Evolutionary conservation across 2,329 filamentous ascomycete species (phyloP).

Genomic region (Epichloe aotearoae): DNA sequence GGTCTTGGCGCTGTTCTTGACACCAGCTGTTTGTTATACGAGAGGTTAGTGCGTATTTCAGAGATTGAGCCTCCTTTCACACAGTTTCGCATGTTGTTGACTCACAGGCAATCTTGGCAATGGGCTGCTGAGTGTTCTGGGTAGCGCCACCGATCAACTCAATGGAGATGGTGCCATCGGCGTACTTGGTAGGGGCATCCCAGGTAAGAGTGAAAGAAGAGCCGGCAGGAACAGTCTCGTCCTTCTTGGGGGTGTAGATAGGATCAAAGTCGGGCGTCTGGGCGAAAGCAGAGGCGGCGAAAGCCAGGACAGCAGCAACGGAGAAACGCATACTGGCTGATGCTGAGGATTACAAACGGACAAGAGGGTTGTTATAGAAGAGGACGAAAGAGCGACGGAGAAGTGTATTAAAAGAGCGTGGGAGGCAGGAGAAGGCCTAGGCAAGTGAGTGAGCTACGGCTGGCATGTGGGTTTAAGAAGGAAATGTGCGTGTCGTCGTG

Average conservation of each 20-base stretch:
- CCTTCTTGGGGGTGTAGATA: slow-evolving; percentile 32
- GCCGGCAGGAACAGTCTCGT: slow-evolving; percentile 34
- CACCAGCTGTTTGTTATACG: slow-evolving; percentile 23
- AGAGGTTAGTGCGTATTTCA: neutral
- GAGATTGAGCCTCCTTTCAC: too few relatives aligned
- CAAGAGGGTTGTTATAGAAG: neutral
- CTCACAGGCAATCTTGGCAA: slow-evolving; percentile 38
- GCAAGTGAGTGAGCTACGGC: slow-evolving; percentile 11
- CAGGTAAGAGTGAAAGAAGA: slow-evolving; percentile 37
- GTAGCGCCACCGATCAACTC: slow-evolving; percentile 39
- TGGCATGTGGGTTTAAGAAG: slow-evolving; percentile 12
- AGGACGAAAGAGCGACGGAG: slow-evolving; percentile 6
- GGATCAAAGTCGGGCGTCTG: slow-evolving; percentile 44
- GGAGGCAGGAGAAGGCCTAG: slow-evolving; percentile 14
- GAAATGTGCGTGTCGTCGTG: neutral
- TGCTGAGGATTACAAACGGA: neutral
- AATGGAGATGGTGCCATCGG: slow-evolving; percentile 34
- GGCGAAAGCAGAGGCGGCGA: slow-evolving; percentile 36
- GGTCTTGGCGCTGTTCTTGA: slow-evolving; percentile 30
- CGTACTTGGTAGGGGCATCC: slow-evolving; percentile 28
- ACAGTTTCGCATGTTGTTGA: slow-evolving; percentile 7
- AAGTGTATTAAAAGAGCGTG: slow-evolving; percentile 17
- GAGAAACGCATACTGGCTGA: slow-evolving; percentile 41
- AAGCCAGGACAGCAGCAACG: slow-evolving; percentile 36
- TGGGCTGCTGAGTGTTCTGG: slow-evolving; percentile 27